Percentiles rank a stretch among this genome's conserved stretches.
These are phyloP conservation scores for Dendrocalamus latiflorus DNA, from an alignment of 202 grass and related monocot species.

Conservation along the genomic window DNA sequence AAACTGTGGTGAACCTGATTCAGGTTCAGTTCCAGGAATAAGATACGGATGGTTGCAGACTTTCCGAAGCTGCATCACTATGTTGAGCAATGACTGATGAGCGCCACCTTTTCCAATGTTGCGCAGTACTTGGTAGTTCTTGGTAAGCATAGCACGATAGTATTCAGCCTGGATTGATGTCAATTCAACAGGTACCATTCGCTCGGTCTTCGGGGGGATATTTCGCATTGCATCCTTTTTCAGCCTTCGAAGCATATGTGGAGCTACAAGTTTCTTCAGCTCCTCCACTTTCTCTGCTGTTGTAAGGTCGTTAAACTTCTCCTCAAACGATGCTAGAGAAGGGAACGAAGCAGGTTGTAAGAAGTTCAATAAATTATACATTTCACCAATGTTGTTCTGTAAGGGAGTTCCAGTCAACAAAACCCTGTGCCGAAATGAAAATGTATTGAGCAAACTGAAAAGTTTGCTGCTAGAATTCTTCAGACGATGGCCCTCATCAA, in stretches of 20 bases:
- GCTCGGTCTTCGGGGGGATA: conserved; percentile 94
- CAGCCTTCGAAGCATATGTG: conserved; percentile 94
- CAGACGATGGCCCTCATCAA: conserved; percentile 93
- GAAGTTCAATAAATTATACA: conserved; percentile 98
- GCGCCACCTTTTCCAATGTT: conserved; percentile 88
- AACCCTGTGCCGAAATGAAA: conserved; percentile 94
- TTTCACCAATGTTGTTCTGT: conserved; percentile 99
- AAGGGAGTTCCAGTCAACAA: conserved; percentile 96
- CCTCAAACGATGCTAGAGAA: conserved; percentile 85
- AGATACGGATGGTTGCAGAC: conserved; percentile 99
- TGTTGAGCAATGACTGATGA: conserved; percentile 92
- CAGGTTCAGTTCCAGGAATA: conserved; percentile 96
- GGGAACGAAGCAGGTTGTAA: conserved; percentile 95
- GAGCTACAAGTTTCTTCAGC: conserved; percentile 97
- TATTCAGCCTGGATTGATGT: conserved; percentile 99
- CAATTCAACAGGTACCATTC: conserved; percentile 91
- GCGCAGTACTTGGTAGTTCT: conserved; percentile 91
- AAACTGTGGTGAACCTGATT: conserved; percentile 80
- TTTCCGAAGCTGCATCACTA: conserved; percentile 99
- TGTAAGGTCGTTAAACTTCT: conserved; percentile 96
- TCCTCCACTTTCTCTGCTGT: conserved; percentile 97
- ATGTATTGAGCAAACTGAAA: conserved; percentile 87
- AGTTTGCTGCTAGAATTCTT: conserved; percentile 99
- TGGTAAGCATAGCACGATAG: conserved; percentile 97
- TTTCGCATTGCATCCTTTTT: conserved; percentile 99